A percentile compares a stretch with the other conserved stretches of the same genome.
Evolutionary conservation across 164 flowering plant genomes (phyloP).

Genomic region (Platanus orientalis): DNA sequence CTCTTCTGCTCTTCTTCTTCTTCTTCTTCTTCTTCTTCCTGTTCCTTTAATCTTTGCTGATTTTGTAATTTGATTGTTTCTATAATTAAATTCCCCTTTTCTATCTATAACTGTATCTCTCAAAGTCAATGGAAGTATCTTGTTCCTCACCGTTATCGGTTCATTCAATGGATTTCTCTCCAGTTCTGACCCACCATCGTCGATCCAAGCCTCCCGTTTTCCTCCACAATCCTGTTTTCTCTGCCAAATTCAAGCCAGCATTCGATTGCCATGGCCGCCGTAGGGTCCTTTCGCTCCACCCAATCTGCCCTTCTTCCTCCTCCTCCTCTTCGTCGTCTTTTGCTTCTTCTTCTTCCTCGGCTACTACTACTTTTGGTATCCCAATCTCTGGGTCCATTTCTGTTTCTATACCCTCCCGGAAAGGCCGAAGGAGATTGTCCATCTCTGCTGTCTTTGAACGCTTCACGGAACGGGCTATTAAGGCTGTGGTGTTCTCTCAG

Average conservation of each 20-base stretch:
- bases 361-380: slow-evolving; percentile 24
- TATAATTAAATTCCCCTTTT: not conserved
- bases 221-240: slow-evolving; percentile 3
- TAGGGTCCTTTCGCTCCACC: not conserved
- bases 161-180: slow-evolving; percentile 16
- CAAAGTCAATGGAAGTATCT: slow-evolving; percentile 14
- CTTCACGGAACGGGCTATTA: slow-evolving; percentile 75
- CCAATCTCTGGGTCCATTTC: slow-evolving; percentile 17
- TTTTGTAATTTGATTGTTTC: not conserved
- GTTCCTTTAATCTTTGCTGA: too few species aligned
- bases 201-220: slow-evolving; percentile 7
- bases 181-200: slow-evolving; percentile 2
- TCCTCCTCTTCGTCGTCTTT: slow-evolving; percentile 19
- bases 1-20: not conserved
- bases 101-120: not conserved
- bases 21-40: not conserved
- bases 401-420: not conserved
- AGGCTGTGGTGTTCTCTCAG: slow-evolving; percentile 66
- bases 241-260: slow-evolving; percentile 10
- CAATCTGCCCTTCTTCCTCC: slow-evolving; percentile 15
- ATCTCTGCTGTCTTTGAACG: slow-evolving; percentile 62
- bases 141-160: slow-evolving; percentile 9
- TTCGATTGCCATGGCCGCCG: slow-evolving; percentile 11
- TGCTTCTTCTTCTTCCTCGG: slow-evolving; percentile 19
- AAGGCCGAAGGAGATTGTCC: slow-evolving; percentile 6